Evolutionary conservation across 2,329 filamentous ascomycete species (phyloP).

Genomic region (Penicillium palitans): DNA sequence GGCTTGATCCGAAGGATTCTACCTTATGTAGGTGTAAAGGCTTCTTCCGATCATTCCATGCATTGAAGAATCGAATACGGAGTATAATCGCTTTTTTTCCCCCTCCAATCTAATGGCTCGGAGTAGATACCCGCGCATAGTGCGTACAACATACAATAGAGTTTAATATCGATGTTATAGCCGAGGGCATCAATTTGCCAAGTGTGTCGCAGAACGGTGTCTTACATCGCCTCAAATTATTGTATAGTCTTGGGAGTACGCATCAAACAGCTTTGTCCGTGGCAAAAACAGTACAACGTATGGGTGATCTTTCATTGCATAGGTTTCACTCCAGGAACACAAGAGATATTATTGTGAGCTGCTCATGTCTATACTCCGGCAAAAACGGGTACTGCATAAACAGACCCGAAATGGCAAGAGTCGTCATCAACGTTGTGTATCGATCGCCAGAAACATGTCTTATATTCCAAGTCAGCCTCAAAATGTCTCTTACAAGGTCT

Average conservation of each 20-base stretch:
- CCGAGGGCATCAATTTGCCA: neutral
- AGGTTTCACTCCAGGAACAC: neutral
- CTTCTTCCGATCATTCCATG: conserved; percentile 1
- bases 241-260: neutral
- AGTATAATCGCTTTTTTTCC: neutral
- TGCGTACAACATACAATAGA: neutral
- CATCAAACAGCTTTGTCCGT: neutral
- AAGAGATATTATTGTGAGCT: neutral
- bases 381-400: neutral
- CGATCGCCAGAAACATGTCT: neutral
- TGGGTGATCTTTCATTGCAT: neutral
- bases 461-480: conserved; percentile 8
- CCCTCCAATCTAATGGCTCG: neutral
- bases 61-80: neutral
- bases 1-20: neutral
- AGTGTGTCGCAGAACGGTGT: neutral
- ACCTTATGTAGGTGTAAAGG: neutral
- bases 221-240: neutral
- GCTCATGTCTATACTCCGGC: neutral
- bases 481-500: conserved; percentile 1
- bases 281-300: neutral
- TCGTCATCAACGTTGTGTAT: neutral
- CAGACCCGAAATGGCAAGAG: neutral
- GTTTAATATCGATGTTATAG: neutral
- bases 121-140: neutral